phyloP scores from a whole-genome alignment of 2,329 filamentous ascomycete species.

The Aureobasidium sp. region DNA sequence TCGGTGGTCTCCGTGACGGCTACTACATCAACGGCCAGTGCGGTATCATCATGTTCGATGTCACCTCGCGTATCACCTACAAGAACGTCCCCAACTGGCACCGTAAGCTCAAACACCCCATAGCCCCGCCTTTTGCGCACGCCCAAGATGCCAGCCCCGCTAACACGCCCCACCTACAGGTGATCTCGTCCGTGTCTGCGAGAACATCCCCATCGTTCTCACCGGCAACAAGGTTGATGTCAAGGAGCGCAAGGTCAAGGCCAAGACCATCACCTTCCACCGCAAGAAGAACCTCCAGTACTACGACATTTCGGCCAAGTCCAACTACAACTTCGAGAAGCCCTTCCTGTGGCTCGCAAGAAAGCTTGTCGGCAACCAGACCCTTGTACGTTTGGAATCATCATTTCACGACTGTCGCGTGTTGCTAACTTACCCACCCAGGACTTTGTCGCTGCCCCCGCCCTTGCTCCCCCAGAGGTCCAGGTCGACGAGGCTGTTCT shows the following conservation, averaged over 20 bases:
- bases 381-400: constrained; percentile 54
- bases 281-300: constrained; percentile 99
- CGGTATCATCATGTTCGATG: constrained; percentile 99
- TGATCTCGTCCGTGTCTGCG: constrained; percentile 97
- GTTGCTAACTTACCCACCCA: constrained; percentile 35
- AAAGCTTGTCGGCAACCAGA: constrained; percentile 93
- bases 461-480: constrained; percentile 89
- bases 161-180: constrained; percentile 44
- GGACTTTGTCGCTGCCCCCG: constrained; percentile 95
- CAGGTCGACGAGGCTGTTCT: constrained; percentile 79
- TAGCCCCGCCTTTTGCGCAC: background rate
- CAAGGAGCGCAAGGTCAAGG: constrained; percentile 99
- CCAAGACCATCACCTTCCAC: constrained; percentile 99
- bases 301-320: constrained; percentile 99
- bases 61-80: constrained; percentile 99
- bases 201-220: constrained; percentile 98
- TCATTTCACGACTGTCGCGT: background rate
- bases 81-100: constrained; percentile 99
- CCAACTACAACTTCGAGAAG: constrained; percentile 99
- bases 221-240: constrained; percentile 99
- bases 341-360: constrained; percentile 98
- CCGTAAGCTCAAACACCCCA: constrained; percentile 59
- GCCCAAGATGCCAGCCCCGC: background rate
- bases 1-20: constrained; percentile 95
- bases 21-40: constrained; percentile 99